Evolutionary conservation across 208 protist species (phyloP).

Genomic region (Trypanosoma rangeli): DNA sequence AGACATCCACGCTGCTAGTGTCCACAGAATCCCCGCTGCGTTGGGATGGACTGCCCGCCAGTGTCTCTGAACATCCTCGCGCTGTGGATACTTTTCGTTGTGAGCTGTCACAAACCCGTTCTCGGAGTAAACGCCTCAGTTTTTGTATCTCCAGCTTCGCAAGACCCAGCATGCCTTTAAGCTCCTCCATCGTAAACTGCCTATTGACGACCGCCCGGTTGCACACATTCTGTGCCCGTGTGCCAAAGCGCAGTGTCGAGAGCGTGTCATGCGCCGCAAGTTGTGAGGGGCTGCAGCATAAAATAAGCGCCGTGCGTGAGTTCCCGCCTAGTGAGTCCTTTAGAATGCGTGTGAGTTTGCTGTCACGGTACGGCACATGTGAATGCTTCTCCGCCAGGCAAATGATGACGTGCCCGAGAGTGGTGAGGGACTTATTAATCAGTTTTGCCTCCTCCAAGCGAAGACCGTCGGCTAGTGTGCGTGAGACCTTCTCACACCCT

Average conservation of each 20-base stretch:
- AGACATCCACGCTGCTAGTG: constrained; percentile 23
- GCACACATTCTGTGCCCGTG: constrained; percentile 79
- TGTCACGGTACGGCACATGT: constrained; percentile 89
- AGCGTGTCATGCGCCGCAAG: constrained; percentile 87
- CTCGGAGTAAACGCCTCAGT: constrained; percentile 19
- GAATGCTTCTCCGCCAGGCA: constrained; percentile 63
- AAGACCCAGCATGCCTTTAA: constrained; percentile 68
- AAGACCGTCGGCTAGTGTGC: constrained; percentile 78
- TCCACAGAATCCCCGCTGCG: neutral
- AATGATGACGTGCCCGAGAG: constrained; percentile 85
- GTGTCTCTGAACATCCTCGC: neutral
- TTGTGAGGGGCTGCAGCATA: constrained; percentile 80
- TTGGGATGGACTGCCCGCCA: neutral
- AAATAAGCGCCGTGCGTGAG: constrained; percentile 86
- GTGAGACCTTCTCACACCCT: constrained; percentile 87
- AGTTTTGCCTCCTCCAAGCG: constrained; percentile 92
- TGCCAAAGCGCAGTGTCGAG: constrained; percentile 88
- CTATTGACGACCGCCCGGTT: constrained; percentile 85
- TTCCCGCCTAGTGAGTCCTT: constrained; percentile 91
- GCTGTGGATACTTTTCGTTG: neutral
- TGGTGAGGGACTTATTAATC: constrained; percentile 91
- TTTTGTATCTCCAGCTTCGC: constrained; percentile 63
- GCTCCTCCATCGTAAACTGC: constrained; percentile 72
- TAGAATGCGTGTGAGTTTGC: constrained; percentile 85
- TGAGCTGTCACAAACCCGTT: neutral